A percentile compares a stretch with the other conserved stretches of the same genome.
Conservation (phyloP, 1,139 yeast species). For the Torulaspora globosa region DNA sequence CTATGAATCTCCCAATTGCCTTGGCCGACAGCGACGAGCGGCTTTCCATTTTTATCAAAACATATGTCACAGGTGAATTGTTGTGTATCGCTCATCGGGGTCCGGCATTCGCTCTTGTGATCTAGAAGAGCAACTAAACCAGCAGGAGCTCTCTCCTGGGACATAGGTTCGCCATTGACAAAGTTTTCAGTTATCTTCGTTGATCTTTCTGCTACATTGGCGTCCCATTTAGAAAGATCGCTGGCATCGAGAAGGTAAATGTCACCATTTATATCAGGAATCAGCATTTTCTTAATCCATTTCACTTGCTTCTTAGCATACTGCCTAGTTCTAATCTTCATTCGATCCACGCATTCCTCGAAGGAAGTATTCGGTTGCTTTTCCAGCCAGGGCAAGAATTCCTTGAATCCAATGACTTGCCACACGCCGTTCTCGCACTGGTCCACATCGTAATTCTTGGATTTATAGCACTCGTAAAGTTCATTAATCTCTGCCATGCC, state of each 20-base stretch:
- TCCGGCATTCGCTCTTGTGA: constrained; percentile 21
- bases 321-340: constrained; percentile 81
- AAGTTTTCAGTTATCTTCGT: constrained; percentile 46
- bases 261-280: constrained; percentile 66
- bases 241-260: constrained; percentile 74
- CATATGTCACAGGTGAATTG: constrained; percentile 69
- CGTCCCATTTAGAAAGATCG: constrained; percentile 57
- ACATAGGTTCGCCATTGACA: constrained; percentile 26
- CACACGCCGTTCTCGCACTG: constrained; percentile 73
- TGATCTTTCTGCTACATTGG: constrained; percentile 55
- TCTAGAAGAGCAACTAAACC: constrained; percentile 40
- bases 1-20: constrained; percentile 66
- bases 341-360: constrained; percentile 54
- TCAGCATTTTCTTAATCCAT: constrained; percentile 76
- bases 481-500: constrained; percentile 66
- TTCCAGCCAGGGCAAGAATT: constrained; percentile 76
- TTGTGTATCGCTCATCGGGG: constrained; percentile 49
- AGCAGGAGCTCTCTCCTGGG: constrained; percentile 44
- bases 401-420: constrained; percentile 96
- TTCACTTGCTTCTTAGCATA: constrained; percentile 89
- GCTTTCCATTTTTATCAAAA: constrained; percentile 50
- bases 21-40: constrained; percentile 68
- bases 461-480: constrained; percentile 46
- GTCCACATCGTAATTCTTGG: constrained; percentile 27
- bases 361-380: constrained; percentile 36